Base-by-base conservation (phyloP, 805 yeast species). In the Danielozyma ontarioensis region DNA sequence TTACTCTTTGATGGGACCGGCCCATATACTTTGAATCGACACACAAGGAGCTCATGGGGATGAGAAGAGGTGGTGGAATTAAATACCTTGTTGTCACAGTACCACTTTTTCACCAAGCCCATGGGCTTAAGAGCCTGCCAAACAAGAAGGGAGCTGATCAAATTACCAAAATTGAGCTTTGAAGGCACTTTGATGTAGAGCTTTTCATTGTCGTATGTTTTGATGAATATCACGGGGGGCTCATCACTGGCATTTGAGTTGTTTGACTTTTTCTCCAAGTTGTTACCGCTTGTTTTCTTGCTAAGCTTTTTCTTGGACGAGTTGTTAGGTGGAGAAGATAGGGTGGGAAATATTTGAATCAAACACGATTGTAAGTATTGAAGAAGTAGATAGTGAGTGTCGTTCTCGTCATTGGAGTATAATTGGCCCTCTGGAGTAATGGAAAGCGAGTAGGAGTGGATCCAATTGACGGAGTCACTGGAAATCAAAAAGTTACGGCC, bases 21-120 rank as follows among this genome's bases (percentile, higher is more conserved):
- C 0, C 85, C 88, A 54, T 58, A 83, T 1, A 82, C 66, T 49
- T 75, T 76, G 46, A 82, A 76, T 25, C 83, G 68, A 35, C 86
- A 78, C 13, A 79, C 81, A 31, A 81, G 56, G 11, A 81, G 48
- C 41, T 59, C 67, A 44, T 59, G 65, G 4, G 51, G 53, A 27
- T 35, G 48, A 16, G 37, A 41, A 28, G 52, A 44, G n/a, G 40
- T 34, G 11, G 50, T 37, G n/a, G 51, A 45, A 21, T 33, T 39
- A 16, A 42, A 41, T 14, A 61, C 59, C 31, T 54, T 60, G 40
- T 65, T 65, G 27, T 59, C 61, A 35, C 62, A 62, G 40, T 58
- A 62, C 77, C 78, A 72, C 46, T 78, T 78, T 40, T 75, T 70
- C 21, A 70, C 72, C 7, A 76, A 55, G 0, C 82, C 81, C 27